A percentile compares a stretch with the other conserved stretches of the same genome.
phyloP scores from a whole-genome alignment of 2,329 filamentous ascomycete species.

The Emmonsiellopsis sp. region DNA sequence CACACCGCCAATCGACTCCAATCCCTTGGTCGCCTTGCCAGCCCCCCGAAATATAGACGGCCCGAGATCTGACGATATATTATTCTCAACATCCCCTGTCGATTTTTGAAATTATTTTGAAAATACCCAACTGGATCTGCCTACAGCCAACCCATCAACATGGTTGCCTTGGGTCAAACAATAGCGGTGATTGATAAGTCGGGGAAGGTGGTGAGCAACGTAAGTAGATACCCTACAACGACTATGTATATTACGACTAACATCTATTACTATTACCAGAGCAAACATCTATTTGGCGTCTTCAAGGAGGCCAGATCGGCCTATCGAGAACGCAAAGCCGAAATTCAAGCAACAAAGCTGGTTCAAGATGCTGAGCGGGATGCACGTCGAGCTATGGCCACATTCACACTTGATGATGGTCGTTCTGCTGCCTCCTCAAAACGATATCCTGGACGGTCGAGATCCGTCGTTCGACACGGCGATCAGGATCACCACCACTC shows the following conservation, averaged over 20 bases:
- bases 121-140: neutral
- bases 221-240: constrained; percentile 36
- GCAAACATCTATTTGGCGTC: constrained; percentile 79
- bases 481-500: constrained; percentile 18
- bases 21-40: neutral
- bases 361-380: constrained; percentile 47
- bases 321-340: constrained; percentile 79
- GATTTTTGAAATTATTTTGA: neutral
- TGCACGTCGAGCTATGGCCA: constrained; percentile 50
- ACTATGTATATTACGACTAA: neutral
- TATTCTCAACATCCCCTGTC: neutral
- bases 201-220: constrained; percentile 82
- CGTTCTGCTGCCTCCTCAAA: constrained; percentile 36
- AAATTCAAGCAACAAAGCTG: constrained; percentile 64
- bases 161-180: constrained; percentile 52
- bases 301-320: constrained; percentile 87
- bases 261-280: constrained; percentile 41
- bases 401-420: constrained; percentile 40
- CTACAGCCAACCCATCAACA: constrained; percentile 6
- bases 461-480: constrained; percentile 16
- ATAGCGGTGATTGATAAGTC: constrained; percentile 87
- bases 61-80: neutral
- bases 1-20: neutral
- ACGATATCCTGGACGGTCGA: constrained; percentile 31
- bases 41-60: neutral